Base-by-base conservation (phyloP, 2,329 filamentous ascomycete species). In the Proliferodiscus dingleyae region DNA sequence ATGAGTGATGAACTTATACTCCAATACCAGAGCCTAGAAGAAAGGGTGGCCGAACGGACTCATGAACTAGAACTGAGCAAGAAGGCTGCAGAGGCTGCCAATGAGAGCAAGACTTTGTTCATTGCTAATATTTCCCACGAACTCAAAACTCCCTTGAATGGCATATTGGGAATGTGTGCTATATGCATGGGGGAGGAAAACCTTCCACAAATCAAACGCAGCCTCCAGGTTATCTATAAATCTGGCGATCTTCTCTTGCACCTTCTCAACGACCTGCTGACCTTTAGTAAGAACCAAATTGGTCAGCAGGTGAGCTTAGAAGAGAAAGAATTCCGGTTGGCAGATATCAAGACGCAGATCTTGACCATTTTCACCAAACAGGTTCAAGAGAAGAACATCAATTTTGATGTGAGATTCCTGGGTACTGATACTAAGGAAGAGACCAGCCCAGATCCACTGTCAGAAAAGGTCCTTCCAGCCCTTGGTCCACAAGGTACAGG, bases 21-120 rank as follows among this genome's bases (percentile, higher is more conserved):
- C 67, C 89, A 95, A 60, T 96, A 95, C 60, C 81, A 83, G 23
- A 82, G 80, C 9, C 71, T 96, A 1, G 90, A 96, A 63, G 83
- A 91, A 46, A 84, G 91, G 57, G 90, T 96, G 1, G 80, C 80
- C 5, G 82, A 90, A 63, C 77, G 90, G 45, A 96, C 90, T 0
- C 79, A 79, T 28, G 87, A 96, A 65, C 72, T 96, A 1, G 89
- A 95, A 61, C 80, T 88, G 50, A 94, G 85, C 69, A 95, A 95
- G 64, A 88, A 89, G 68, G 88, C 89, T 1, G 90, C 90, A 1
- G 90, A 95, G 65, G 86, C 87, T n/a, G 90, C 90, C 3, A 96
- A 95, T 58, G 87, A 95, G 67, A 94, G 88, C 73, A 98, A 98
- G 69, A 97, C 93, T 0, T 73, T 97, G 7, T 97, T 97, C 69